Conservation (phyloP, 805 yeast species). For the Starmerella riodocensis region DNA sequence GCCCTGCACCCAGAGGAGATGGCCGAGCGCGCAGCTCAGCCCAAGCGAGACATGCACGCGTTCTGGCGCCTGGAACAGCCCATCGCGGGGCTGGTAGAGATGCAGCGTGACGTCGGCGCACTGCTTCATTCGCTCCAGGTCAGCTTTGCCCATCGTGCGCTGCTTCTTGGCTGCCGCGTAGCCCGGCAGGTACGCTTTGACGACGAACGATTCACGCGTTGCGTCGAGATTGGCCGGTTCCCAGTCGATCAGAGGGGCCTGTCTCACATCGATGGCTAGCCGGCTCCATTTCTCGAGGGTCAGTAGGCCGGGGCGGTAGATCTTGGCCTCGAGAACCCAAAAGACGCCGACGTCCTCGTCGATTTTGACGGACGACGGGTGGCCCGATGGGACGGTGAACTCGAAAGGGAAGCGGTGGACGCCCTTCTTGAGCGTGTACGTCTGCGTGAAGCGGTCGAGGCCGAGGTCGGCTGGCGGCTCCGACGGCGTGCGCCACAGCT, state of each 20-base stretch:
- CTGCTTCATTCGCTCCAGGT: neutral
- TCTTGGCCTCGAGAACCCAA: neutral
- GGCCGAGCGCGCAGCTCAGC: neutral
- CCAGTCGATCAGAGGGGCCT: neutral
- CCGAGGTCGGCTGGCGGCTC: neutral
- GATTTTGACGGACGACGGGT: neutral
- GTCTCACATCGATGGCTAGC: neutral
- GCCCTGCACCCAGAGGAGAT: neutral
- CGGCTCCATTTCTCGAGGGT: neutral
- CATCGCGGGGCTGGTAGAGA: neutral
- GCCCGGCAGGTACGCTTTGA: neutral
- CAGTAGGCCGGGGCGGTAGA: neutral
- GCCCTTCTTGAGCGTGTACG: neutral
- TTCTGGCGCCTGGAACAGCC: neutral
- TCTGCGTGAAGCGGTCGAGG: neutral
- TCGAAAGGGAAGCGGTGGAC: neutral
- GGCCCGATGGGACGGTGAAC: neutral
- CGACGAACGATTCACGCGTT: neutral
- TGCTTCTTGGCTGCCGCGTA: neutral
- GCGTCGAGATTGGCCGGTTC: neutral
- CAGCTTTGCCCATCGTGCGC: neutral
- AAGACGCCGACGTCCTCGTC: neutral
- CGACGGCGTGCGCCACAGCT: neutral
- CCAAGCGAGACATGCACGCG: neutral
- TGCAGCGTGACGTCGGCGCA: neutral